Evolutionary conservation across 345 rosid species (phyloP).

Genomic region (Geranium brycei): DNA sequence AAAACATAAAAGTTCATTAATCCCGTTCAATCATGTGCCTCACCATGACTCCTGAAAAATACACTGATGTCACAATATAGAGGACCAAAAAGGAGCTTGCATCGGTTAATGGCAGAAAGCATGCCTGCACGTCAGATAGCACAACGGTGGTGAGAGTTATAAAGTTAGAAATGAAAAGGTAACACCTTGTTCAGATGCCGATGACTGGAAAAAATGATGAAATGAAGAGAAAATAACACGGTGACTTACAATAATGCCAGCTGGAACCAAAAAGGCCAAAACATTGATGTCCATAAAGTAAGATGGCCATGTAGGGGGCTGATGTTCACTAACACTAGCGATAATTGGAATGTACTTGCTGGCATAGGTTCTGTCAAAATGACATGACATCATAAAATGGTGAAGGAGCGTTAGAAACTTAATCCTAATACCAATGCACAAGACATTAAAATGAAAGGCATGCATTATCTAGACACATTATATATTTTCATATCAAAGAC

Average conservation of each 20-base stretch:
- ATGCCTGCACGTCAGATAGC: slow-evolving; percentile 45
- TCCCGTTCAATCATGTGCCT: slow-evolving; percentile 14
- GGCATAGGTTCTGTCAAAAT: slow-evolving; percentile 62
- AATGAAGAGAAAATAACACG: neutral
- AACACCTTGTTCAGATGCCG: neutral
- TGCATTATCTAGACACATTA: neutral
- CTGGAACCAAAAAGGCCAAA: slow-evolving; percentile 98
- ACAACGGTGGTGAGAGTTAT: neutral
- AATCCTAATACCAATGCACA: neutral
- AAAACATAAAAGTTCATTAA: neutral
- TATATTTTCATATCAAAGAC: neutral
- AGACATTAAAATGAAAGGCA: too few species aligned
- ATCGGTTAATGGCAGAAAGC: slow-evolving; percentile 92
- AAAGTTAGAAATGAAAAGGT: neutral
- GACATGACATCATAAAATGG: slow-evolving; percentile 10
- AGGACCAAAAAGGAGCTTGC: slow-evolving; percentile 90
- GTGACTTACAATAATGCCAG: slow-evolving; percentile 84
- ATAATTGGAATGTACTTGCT: slow-evolving; percentile 99
- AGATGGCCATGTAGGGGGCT: slow-evolving; percentile 99
- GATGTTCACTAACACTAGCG: slow-evolving; percentile 99
- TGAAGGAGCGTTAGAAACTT: neutral
- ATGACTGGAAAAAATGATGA: neutral
- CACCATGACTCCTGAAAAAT: slow-evolving; percentile 99
- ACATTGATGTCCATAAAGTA: slow-evolving; percentile 99
- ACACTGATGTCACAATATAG: slow-evolving; percentile 85